Evolutionary conservation across 2,329 filamentous ascomycete genomes (phyloP), one percentile per base, ranked within the genome.

Genomic region (Drechslerella stenobrocha): DNA sequence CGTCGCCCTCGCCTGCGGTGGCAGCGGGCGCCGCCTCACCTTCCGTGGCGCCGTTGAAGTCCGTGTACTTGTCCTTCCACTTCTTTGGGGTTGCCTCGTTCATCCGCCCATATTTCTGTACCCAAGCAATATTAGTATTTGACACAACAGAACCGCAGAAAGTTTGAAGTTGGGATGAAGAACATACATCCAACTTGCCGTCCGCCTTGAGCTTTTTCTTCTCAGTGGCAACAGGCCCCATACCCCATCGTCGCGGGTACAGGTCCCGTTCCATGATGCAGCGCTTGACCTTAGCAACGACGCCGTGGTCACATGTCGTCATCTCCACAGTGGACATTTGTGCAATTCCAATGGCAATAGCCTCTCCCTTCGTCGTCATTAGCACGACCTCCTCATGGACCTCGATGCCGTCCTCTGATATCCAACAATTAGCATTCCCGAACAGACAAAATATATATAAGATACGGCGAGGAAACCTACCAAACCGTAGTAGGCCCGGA

Each of bases 161-260:
- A 22, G 20, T 15, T 37, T n/a, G 30, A 40, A 23, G 20, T 26
- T 9, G 60, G 35, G 35, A 18, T 9, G 55, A 24, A 8, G 28
- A 9, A 77, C 82, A 76, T 76, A 84, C 82, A 82, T 98, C 93
- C 67, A 98, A 87, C 80, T 96, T 96, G 78, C 93, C 93, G 73
- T 90, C 88, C 53, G 91, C 89, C 85, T 97, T 97, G 82, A 98
- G 86, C 85, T 97, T 96, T 88, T 98, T 98, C 86, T 98, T 98
- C 83, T 97, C 90, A 48, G 87, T 80, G 50, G 93, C 93, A 67
- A 92, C 87, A 53, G 93, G 92, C 70, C 93, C 93, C 76, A 97
- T 84, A 72, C 93, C 93, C 93, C 93, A 98, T 81, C 92, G 83
- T 77, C 90, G 84, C 71, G 93, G 93, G 83, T 98, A 98, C 65